Conservation (phyloP, 2,329 filamentous ascomycete species). For the Ophiosphaerella narmari region DNA sequence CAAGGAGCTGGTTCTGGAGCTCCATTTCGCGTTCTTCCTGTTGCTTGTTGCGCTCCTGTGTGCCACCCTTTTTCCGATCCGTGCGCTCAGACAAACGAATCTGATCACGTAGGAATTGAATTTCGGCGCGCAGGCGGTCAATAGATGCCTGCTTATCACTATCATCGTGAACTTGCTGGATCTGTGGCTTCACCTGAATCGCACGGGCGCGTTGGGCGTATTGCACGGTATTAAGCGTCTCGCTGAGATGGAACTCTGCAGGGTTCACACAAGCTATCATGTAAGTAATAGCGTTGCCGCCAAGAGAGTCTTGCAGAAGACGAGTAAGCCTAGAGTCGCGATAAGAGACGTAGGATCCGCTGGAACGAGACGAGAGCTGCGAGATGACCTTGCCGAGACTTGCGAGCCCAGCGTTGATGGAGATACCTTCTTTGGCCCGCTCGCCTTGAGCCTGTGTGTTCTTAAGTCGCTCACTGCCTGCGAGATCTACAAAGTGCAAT, state of each 20-base stretch:
- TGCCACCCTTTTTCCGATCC: constrained; percentile 60
- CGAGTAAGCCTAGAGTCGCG: constrained; percentile 97
- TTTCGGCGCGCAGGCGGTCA: constrained; percentile 89
- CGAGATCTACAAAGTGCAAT: constrained; percentile 96
- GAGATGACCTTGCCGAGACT: constrained; percentile 98
- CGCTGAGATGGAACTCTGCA: constrained; percentile 94
- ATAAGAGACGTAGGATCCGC: constrained; percentile 92
- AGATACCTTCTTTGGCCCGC: constrained; percentile 92
- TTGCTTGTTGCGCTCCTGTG: constrained; percentile 76
- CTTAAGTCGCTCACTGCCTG: constrained; percentile 94
- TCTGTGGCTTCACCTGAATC: constrained; percentile 96
- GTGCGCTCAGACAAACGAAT: constrained; percentile 79
- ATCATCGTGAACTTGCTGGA: constrained; percentile 87
- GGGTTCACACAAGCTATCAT: constrained; percentile 99
- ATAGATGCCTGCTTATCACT: constrained; percentile 93
- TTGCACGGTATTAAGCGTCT: constrained; percentile 93
- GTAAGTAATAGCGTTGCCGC: constrained; percentile 96
- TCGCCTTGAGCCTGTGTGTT: constrained; percentile 96
- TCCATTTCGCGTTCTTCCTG: constrained; percentile 85
- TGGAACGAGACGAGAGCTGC: constrained; percentile 86
- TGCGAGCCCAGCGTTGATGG: constrained; percentile 94
- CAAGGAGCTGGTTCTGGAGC: constrained; percentile 89
- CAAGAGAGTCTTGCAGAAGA: constrained; percentile 91
- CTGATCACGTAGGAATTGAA: constrained; percentile 91
- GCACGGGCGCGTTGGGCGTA: constrained; percentile 95